Conservation (phyloP, 345 rosid genomes). For the Cardamine occulta region DNA sequence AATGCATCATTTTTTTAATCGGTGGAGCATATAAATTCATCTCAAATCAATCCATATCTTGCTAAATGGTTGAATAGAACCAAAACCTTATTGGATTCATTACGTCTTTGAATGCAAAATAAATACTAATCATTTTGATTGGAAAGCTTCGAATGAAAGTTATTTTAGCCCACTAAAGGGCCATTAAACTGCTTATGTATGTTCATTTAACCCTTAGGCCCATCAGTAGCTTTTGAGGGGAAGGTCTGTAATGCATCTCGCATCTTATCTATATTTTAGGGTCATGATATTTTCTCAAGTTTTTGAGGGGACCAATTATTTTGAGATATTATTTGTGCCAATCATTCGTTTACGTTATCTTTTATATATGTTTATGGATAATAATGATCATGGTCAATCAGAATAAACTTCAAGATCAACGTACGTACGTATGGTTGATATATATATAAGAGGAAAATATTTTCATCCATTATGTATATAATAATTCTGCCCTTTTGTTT, state of each 20-base stretch:
- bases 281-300: constrained; percentile 17
- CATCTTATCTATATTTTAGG: constrained; percentile 44
- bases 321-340: constrained; percentile 31
- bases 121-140: too few species aligned
- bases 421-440: not conserved
- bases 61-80: too few species aligned
- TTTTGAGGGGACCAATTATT: constrained; percentile 12
- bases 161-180: too few species aligned
- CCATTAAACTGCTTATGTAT: too few species aligned
- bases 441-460: not conserved
- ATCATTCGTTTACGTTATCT: constrained; percentile 17
- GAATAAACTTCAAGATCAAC: not conserved
- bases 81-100: too few species aligned
- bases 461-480: not conserved
- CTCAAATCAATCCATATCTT: too few species aligned
- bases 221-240: not conserved
- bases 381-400: constrained; percentile 16
- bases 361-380: constrained; percentile 8
- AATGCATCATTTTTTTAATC: too few species aligned
- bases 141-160: too few species aligned
- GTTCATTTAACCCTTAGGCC: too few species aligned
- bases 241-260: not conserved
- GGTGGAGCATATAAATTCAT: too few species aligned
- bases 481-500: not conserved
- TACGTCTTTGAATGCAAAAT: too few species aligned